A percentile compares a stretch with the other conserved stretches of the same genome.
phyloP scores from a whole-genome alignment of 2,329 filamentous ascomycete genomes.

The Blumeriella jaapii region DNA sequence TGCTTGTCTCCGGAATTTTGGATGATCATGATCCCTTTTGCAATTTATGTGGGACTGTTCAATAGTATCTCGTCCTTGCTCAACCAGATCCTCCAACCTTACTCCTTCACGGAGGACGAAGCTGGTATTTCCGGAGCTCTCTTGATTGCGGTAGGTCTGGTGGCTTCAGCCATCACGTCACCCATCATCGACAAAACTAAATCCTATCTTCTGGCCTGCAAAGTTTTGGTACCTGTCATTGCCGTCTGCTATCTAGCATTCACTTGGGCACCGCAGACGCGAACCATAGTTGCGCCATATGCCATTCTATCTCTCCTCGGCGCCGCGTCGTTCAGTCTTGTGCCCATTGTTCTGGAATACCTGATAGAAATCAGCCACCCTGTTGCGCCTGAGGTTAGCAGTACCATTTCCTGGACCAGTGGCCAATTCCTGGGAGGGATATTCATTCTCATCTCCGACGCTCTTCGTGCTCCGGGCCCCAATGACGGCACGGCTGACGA shows the following conservation, averaged over 20 bases:
- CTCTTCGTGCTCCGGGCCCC: conserved; percentile 41
- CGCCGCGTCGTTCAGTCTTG: conserved; percentile 64
- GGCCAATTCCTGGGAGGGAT: conserved; percentile 77
- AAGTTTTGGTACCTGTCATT: conserved; percentile 62
- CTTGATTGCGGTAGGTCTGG: conserved; percentile 78
- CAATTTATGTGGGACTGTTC: conserved; percentile 82
- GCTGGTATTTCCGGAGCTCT: conserved; percentile 84
- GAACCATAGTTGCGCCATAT: conserved; percentile 54
- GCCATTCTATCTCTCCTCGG: conserved; percentile 66
- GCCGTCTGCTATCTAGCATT: conserved; percentile 64
- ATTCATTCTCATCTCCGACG: conserved; percentile 76
- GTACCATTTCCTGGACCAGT: conserved; percentile 72
- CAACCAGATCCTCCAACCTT: conserved; percentile 81
- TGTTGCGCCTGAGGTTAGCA: conserved; percentile 73
- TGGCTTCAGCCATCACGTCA: conserved; percentile 62
- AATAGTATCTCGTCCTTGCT: conserved; percentile 81
- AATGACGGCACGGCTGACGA: conserved; percentile 30
- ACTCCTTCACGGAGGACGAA: conserved; percentile 72
- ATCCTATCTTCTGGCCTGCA: conserved; percentile 61
- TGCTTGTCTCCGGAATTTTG: conserved; percentile 59
- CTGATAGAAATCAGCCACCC: conserved; percentile 82
- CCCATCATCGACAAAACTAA: conserved; percentile 82
- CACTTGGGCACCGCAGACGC: conserved; percentile 61
- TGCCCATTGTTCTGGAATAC: conserved; percentile 80
- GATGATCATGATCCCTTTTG: conserved; percentile 71